Conservation (phyloP, 2,329 filamentous ascomycete species). For the Alternaria novae-zelandiae region DNA sequence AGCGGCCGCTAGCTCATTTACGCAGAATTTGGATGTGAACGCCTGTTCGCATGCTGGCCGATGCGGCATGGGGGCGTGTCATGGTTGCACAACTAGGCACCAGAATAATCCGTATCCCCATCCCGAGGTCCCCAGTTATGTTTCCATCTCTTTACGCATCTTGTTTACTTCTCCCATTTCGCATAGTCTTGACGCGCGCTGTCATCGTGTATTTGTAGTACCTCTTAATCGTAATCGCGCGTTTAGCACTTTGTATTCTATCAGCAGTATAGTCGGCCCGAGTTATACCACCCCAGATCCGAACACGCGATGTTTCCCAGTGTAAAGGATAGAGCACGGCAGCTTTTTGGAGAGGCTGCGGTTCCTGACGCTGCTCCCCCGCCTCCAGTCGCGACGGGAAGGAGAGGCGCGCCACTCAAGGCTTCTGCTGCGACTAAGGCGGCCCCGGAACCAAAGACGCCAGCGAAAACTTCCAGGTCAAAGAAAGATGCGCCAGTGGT, state of each 20-base stretch:
- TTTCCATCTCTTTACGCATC: slow-evolving; percentile 7
- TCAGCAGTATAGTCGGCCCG: background rate
- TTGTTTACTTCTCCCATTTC: slow-evolving; percentile 1
- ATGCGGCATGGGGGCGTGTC: slow-evolving; percentile 20
- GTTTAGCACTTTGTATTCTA: background rate
- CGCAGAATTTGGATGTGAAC: slow-evolving; percentile 14
- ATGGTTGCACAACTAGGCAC: slow-evolving; percentile 10
- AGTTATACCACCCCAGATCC: slow-evolving; percentile 1
- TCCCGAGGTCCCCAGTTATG: slow-evolving; percentile 12
- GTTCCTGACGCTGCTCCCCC: slow-evolving; percentile 6
- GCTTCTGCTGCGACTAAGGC: slow-evolving; percentile 11
- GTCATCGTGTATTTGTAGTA: background rate
- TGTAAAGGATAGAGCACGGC: slow-evolving; percentile 27
- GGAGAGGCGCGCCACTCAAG: slow-evolving; percentile 15
- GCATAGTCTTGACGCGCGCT: slow-evolving; percentile 1
- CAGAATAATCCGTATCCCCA: slow-evolving; percentile 9
- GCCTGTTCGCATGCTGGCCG: slow-evolving; percentile 24
- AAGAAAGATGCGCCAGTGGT: slow-evolving; percentile 5
- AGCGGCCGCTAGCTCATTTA: slow-evolving; percentile 24
- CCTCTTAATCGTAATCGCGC: background rate
- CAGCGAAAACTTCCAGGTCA: background rate
- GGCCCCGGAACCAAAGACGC: slow-evolving; percentile 11
- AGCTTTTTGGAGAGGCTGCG: slow-evolving; percentile 12
- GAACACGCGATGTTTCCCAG: slow-evolving; percentile 26
- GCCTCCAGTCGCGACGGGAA: slow-evolving; percentile 12